These are phyloP conservation scores for Poronia punctata DNA, from an alignment of 495 filamentous ascomycete species.

Conservation along the genomic window DNA sequence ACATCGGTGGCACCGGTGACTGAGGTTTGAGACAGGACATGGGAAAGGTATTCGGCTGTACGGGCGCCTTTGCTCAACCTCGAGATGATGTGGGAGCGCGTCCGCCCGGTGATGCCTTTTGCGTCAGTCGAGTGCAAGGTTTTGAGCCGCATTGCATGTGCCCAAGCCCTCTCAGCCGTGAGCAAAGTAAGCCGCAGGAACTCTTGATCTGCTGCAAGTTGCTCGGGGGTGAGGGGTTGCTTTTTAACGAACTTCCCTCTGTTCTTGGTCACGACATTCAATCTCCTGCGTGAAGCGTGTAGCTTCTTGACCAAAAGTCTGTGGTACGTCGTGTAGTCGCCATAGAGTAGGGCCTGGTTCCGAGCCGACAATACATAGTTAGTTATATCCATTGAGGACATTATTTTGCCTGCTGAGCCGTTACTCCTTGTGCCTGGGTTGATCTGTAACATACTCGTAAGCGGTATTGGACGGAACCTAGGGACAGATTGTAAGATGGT, in stretches of 20 bases:
- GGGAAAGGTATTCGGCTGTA: conserved; percentile 60
- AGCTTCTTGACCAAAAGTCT: conserved; percentile 72
- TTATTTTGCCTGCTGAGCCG: no score
- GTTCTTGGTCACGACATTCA: conserved; percentile 74
- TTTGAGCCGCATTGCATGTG: conserved; percentile 93
- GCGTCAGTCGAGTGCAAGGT: conserved; percentile 70
- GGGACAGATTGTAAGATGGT: no score
- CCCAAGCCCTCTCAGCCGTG: conserved; percentile 89
- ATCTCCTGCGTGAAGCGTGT: conserved; percentile 74
- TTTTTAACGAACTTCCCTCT: conserved; percentile 77
- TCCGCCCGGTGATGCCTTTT: conserved; percentile 68
- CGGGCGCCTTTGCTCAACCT: conserved; percentile 71
- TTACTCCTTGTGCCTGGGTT: no score
- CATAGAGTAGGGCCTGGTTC: conserved; percentile 75
- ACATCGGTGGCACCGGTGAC: conserved; percentile 56
- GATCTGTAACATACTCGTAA: no score
- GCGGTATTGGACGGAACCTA: no score
- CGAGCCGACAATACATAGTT: conserved; percentile 67
- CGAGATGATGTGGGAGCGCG: conserved; percentile 80
- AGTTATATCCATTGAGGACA: conserved; percentile 75
- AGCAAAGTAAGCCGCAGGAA: conserved; percentile 75
- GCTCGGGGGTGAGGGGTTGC: conserved; percentile 61
- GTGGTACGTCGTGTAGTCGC: conserved; percentile 83
- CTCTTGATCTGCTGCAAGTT: conserved; percentile 72
- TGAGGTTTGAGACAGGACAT: conserved; percentile 52